Conservation (phyloP, 257 asterid genomes). For the Nicotiana knightiana region DNA sequence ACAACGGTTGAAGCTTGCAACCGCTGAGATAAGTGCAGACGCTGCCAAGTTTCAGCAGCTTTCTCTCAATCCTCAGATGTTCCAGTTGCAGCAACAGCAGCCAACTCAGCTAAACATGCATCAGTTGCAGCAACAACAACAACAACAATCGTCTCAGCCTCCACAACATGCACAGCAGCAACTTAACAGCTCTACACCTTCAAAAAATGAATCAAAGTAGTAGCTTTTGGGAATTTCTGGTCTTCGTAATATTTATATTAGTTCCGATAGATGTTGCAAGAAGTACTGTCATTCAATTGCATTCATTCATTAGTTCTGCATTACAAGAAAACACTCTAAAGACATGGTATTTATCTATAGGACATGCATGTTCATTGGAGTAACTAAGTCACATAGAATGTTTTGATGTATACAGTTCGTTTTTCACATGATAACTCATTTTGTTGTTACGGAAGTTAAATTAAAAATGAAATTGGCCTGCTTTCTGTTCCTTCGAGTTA, state of each 20-base stretch:
- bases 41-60: conserved; percentile 48
- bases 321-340: background rate
- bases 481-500: background rate
- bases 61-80: conserved; percentile 41
- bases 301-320: conserved; percentile 34
- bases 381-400: background rate
- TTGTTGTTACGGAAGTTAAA: background rate
- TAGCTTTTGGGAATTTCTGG: conserved; percentile 10
- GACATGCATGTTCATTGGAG: conserved; percentile 7
- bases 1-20: conserved; percentile 53
- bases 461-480: background rate
- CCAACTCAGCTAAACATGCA: conserved; percentile 30
- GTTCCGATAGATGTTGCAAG: conserved; percentile 1
- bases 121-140: conserved; percentile 25
- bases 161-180: conserved; percentile 23
- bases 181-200: conserved; percentile 22
- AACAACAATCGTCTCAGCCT: conserved; percentile 10
- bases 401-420: background rate
- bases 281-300: conserved; percentile 5
- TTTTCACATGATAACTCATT: background rate
- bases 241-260: background rate
- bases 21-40: conserved; percentile 37
- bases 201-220: conserved; percentile 30
- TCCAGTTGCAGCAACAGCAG: conserved; percentile 38
- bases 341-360: background rate